phyloP scores from a whole-genome alignment of 768 basidiomycete genomes.

The Mycena vitilis region DNA sequence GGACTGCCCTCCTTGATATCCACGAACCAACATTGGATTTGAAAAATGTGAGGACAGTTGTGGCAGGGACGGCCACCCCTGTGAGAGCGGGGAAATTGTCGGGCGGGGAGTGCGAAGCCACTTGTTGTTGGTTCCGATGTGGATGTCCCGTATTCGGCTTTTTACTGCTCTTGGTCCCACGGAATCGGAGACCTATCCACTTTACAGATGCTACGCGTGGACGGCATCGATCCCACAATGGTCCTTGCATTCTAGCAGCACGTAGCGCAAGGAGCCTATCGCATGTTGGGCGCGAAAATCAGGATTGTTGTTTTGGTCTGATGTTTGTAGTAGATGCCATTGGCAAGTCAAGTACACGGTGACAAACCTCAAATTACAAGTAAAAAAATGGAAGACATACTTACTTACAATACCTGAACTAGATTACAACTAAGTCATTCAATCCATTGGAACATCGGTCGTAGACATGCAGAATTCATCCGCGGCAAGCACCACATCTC shows the following conservation, averaged over 20 bases:
- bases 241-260: constrained; percentile 13
- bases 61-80: not conserved
- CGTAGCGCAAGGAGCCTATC: not conserved
- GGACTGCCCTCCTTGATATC: constrained; percentile 4
- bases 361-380: not conserved
- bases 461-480: not conserved
- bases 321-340: not conserved
- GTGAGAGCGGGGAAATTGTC: not conserved
- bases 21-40: constrained; percentile 11
- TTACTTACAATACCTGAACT: too few species aligned
- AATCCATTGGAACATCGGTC: constrained; percentile 12
- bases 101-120: not conserved
- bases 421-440: too few species aligned
- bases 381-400: too few species aligned
- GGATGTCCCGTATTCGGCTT: too few species aligned
- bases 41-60: constrained; percentile 17
- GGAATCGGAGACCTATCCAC: constrained; percentile 19
- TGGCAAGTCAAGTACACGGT: not conserved
- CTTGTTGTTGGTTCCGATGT: not conserved
- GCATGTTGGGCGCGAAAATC: not conserved
- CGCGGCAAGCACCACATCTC: constrained; percentile 31
- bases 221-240: constrained; percentile 21
- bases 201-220: constrained; percentile 7
- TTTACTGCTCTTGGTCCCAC: not conserved
- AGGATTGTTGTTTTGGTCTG: not conserved